These are phyloP conservation scores for Pterulicium gracile DNA, from an alignment of 1,284 basidiomycete genomes.

Conservation along the genomic window DNA sequence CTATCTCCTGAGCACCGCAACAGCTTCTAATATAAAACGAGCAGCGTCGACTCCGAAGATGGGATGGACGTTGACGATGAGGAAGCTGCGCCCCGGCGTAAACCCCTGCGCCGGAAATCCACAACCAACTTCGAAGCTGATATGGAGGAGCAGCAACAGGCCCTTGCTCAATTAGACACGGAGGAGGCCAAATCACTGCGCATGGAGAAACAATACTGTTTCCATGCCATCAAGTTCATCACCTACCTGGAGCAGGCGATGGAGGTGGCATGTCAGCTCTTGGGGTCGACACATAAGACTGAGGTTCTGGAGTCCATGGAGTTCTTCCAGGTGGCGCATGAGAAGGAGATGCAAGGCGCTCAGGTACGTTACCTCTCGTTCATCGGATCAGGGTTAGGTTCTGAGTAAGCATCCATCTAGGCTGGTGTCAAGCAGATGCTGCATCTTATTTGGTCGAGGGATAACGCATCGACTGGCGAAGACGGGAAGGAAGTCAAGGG, in stretches of 20 bases:
- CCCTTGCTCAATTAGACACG: slow-evolving; percentile 52
- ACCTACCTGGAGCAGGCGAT: slow-evolving; percentile 72
- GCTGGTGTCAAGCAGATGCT: slow-evolving; percentile 91
- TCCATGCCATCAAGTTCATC: slow-evolving; percentile 84
- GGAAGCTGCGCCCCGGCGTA: slow-evolving; percentile 24
- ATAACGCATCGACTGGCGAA: slow-evolving; percentile 76
- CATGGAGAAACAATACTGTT: slow-evolving; percentile 82
- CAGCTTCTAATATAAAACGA: slow-evolving; percentile 1
- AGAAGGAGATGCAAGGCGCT: slow-evolving; percentile 75
- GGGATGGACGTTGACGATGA: slow-evolving; percentile 46
- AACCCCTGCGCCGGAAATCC: slow-evolving; percentile 55
- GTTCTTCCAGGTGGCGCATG: slow-evolving; percentile 81
- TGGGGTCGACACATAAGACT: slow-evolving; percentile 86
- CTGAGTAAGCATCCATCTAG: slow-evolving; percentile 25
- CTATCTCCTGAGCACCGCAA: neutral
- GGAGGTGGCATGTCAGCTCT: slow-evolving; percentile 64
- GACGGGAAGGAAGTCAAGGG: slow-evolving; percentile 87
- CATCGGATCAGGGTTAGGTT: slow-evolving; percentile 2
- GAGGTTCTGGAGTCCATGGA: slow-evolving; percentile 95
- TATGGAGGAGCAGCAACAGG: slow-evolving; percentile 57
- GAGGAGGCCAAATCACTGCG: slow-evolving; percentile 60
- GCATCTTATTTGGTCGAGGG: slow-evolving; percentile 96
- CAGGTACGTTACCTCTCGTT: slow-evolving; percentile 34
- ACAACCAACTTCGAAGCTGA: slow-evolving; percentile 56
- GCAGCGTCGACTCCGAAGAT: slow-evolving; percentile 22